phyloP scores from a whole-genome alignment of 2,329 filamentous ascomycete genomes.

The Ceratocystis cubensis region DNA sequence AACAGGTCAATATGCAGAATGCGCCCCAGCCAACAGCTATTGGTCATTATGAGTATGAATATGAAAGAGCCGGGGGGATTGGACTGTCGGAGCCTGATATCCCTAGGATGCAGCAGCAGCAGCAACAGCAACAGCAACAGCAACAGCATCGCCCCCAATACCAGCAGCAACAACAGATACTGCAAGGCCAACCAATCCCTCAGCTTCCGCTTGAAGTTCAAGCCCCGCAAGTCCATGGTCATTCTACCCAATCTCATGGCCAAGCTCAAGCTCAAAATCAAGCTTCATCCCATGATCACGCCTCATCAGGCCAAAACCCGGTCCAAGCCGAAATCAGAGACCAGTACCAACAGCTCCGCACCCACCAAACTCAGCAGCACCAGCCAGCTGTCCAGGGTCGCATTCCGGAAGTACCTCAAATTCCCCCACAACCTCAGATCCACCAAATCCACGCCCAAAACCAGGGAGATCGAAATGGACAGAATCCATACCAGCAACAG shows the following conservation, averaged over 20 bases:
- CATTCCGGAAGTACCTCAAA: conserved; percentile 8
- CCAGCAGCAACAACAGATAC: neutral
- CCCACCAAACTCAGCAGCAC: conserved; percentile 3
- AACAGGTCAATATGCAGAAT: conserved; percentile 14
- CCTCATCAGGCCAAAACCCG: neutral
- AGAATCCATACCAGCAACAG: conserved; percentile 2
- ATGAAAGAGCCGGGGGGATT: neutral
- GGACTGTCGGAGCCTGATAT: conserved; percentile 6
- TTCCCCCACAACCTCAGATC: conserved; percentile 11
- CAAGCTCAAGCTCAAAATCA: conserved; percentile 11
- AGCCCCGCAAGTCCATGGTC: conserved; percentile 4
- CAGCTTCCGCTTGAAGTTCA: neutral
- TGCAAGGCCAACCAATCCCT: neutral
- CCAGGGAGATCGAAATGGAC: conserved; percentile 2
- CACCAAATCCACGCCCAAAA: conserved; percentile 8
- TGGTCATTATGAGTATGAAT: conserved; percentile 3
- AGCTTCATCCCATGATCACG: conserved; percentile 1
- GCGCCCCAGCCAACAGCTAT: neutral
- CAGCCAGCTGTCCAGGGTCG: neutral
- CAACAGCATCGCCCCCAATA: neutral
- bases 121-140: neutral
- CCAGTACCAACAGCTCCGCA: conserved; percentile 4
- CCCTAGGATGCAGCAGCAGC: conserved; percentile 11
- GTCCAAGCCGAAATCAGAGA: conserved; percentile 10
- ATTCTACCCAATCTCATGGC: neutral